Evolutionary conservation across 192 early-diverging fungal genomes (phyloP).

Genomic region (Linnemannia schmuckeri): DNA sequence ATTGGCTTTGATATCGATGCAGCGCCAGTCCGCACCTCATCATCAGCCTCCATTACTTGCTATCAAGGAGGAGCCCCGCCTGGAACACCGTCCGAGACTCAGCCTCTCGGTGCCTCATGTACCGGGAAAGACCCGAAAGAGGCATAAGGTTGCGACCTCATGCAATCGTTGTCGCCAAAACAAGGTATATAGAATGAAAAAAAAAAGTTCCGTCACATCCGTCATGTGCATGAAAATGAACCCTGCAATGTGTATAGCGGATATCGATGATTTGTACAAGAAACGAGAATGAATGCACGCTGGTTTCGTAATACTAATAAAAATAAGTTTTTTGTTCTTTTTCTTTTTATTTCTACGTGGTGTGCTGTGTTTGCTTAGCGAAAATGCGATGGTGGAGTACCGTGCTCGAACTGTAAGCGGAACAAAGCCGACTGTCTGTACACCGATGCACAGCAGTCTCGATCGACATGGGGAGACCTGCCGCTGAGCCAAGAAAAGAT

Average conservation of each 20-base stretch:
- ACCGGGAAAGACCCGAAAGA: slow-evolving; percentile 48
- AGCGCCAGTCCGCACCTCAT: background rate
- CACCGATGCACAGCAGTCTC: slow-evolving; percentile 53
- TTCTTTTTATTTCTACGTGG: background rate
- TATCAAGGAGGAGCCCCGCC: slow-evolving; percentile 25
- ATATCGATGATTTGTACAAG: background rate
- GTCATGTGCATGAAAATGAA: background rate
- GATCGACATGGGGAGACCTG: slow-evolving; percentile 50
- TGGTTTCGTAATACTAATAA: background rate
- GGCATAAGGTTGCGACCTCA: slow-evolving; percentile 54
- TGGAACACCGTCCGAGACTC: slow-evolving; percentile 16
- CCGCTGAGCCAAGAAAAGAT: slow-evolving; percentile 49
- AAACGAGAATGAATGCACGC: too few species aligned
- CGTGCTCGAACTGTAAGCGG: slow-evolving; percentile 53
- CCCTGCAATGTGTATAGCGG: background rate
- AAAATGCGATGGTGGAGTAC: slow-evolving; percentile 52
- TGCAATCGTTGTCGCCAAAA: slow-evolving; percentile 56
- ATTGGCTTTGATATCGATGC: slow-evolving; percentile 4
- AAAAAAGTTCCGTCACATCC: background rate
- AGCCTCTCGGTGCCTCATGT: slow-evolving; percentile 20
- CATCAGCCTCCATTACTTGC: slow-evolving; percentile 28
- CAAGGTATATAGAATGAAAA: slow-evolving; percentile 24
- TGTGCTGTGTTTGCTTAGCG: slow-evolving; percentile 19
- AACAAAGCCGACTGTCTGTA: slow-evolving; percentile 53
- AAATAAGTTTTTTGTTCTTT: background rate